Conservation (phyloP, 495 filamentous ascomycete species). For the Tuber calosporum region DNA sequence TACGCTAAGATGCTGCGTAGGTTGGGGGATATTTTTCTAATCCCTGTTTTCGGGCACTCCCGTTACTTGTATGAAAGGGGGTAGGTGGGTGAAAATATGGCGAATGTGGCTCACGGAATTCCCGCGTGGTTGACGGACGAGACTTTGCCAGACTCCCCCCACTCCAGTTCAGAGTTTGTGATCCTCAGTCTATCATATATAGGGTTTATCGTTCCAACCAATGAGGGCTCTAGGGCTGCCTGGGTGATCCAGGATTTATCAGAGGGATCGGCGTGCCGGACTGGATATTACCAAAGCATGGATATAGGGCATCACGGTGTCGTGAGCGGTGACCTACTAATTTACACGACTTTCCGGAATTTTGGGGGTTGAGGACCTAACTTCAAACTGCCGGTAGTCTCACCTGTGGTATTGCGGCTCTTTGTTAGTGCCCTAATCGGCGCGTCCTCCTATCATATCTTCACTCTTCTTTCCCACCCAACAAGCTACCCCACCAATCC, state of each 20-base stretch:
- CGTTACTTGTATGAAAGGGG: no score
- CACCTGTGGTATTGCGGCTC: not conserved
- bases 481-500: not conserved
- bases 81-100: no score
- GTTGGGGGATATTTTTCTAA: no score
- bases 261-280: not conserved
- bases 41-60: no score
- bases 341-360: not conserved
- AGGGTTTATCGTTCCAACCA: not conserved
- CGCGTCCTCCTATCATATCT: not conserved
- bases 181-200: no score
- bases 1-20: no score
- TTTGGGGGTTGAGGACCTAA: not conserved
- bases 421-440: not conserved
- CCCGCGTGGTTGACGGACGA: no score
- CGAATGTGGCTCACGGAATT: no score
- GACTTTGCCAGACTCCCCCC: no score
- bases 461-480: not conserved
- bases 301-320: not conserved
- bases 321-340: not conserved
- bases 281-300: not conserved
- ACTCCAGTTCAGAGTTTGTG: not conserved
- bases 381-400: no score
- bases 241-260: no score
- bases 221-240: not conserved